Evolutionary conservation across 805 yeast genomes (phyloP).

Genomic region (Ogataea sp.): DNA sequence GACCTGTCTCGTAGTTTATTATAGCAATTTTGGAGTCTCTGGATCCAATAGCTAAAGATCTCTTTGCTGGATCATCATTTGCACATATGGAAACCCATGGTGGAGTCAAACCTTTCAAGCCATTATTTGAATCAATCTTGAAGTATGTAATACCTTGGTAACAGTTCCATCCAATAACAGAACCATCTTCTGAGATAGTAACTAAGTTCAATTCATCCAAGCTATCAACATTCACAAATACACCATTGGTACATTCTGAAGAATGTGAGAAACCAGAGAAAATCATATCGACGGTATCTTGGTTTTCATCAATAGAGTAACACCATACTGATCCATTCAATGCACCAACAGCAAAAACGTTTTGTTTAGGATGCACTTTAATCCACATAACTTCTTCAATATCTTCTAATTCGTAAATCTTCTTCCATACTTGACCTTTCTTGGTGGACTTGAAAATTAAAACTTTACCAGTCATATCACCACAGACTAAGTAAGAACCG

Average conservation of each 20-base stretch:
- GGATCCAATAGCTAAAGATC: constrained; percentile 70
- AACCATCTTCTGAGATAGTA: constrained; percentile 78
- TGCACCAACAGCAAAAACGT: constrained; percentile 85
- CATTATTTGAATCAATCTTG: constrained; percentile 53
- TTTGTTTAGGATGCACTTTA: constrained; percentile 64
- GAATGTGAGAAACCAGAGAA: constrained; percentile 80
- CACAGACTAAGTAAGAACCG: constrained; percentile 77
- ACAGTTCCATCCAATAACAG: constrained; percentile 84
- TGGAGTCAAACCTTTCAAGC: constrained; percentile 62
- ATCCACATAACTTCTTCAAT: constrained; percentile 89
- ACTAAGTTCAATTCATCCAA: constrained; percentile 57
- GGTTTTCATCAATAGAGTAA: constrained; percentile 56
- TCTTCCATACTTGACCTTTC: constrained; percentile 79
- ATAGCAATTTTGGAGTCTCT: constrained; percentile 81
- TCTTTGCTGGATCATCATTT: constrained; percentile 31
- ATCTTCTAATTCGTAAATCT: constrained; percentile 66
- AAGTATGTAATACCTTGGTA: constrained; percentile 65
- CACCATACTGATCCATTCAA: constrained; percentile 93
- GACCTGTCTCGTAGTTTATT: constrained; percentile 69
- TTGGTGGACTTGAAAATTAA: constrained; percentile 63
- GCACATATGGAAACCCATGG: constrained; percentile 82
- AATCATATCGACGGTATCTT: constrained; percentile 57
- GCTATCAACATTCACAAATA: constrained; percentile 54
- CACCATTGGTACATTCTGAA: constrained; percentile 72
- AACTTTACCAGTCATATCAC: constrained; percentile 90